phyloP scores from a whole-genome alignment of 192 early-diverging fungal species.

The Phycomyces blakesleeanus region DNA sequence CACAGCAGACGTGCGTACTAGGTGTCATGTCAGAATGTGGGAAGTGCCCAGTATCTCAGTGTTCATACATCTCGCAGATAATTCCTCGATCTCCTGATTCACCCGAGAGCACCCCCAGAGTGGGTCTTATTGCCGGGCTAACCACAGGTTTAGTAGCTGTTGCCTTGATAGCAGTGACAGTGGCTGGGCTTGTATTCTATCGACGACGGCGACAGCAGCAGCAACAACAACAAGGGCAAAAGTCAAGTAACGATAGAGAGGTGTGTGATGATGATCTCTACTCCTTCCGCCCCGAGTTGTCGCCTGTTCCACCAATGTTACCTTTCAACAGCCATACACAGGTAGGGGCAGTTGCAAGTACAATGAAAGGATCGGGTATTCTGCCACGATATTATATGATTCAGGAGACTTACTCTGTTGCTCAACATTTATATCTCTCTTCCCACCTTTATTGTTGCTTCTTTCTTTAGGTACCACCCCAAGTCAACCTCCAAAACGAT shows the following conservation, averaged over 20 bases:
- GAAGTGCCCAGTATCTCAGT: slow-evolving; percentile 1
- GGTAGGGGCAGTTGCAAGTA: too few relatives aligned
- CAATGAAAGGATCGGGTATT: too few relatives aligned
- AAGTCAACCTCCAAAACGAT: neutral
- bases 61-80: neutral
- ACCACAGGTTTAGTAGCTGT: slow-evolving; percentile 17
- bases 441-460: too few relatives aligned
- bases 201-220: neutral
- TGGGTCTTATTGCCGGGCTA: slow-evolving; percentile 10
- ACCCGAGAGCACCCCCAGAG: neutral
- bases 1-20: slow-evolving; percentile 3
- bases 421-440: too few relatives aligned
- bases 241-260: neutral
- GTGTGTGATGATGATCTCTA: too few relatives aligned
- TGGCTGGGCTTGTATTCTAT: slow-evolving; percentile 15
- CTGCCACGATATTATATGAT: too few relatives aligned
- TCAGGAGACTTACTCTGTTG: too few relatives aligned
- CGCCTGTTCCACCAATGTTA: too few relatives aligned
- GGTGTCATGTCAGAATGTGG: neutral
- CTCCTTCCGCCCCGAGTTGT: too few relatives aligned
- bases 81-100: neutral
- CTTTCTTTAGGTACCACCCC: too few relatives aligned
- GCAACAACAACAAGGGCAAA: neutral
- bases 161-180: neutral
- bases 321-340: too few relatives aligned